Percentiles rank a stretch among this genome's conserved stretches.
These are phyloP conservation scores for Magnaporthales sp. DNA, from an alignment of 2,329 filamentous ascomycete species.

Conservation along the genomic window DNA sequence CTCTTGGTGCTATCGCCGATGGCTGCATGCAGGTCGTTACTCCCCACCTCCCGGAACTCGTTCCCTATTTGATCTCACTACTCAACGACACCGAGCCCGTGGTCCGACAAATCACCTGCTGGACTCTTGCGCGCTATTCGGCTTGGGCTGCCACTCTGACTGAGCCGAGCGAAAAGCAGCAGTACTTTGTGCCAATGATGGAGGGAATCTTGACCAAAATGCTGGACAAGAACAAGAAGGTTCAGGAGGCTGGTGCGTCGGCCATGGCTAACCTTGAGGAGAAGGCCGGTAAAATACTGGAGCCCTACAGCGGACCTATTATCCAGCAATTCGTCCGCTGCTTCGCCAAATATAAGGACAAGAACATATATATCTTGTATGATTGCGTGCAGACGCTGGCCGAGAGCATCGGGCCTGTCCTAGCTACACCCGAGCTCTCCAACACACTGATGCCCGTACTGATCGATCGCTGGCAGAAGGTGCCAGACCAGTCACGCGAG, in stretches of 20 bases:
- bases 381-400: constrained; percentile 97
- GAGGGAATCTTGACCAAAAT: constrained; percentile 89
- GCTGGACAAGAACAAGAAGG: constrained; percentile 95
- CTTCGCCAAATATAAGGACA: constrained; percentile 93
- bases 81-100: constrained; percentile 81
- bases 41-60: constrained; percentile 81
- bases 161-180: constrained; percentile 56
- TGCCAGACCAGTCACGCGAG: constrained; percentile 83
- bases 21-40: constrained; percentile 86
- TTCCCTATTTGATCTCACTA: constrained; percentile 82
- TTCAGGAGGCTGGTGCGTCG: constrained; percentile 91
- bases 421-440: constrained; percentile 75
- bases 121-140: constrained; percentile 91
- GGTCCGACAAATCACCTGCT: constrained; percentile 94
- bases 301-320: constrained; percentile 83
- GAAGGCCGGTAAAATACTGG: constrained; percentile 72
- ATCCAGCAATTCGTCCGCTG: constrained; percentile 86
- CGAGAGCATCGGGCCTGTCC: constrained; percentile 74
- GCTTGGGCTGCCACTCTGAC: constrained; percentile 77
- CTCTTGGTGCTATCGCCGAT: constrained; percentile 88
- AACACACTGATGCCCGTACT: constrained; percentile 87
- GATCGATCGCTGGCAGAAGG: constrained; percentile 78
- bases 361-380: constrained; percentile 98
- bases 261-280: constrained; percentile 95
- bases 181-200: constrained; percentile 93